Percentiles rank a stretch among this genome's conserved stretches.
Evolutionary conservation across 257 asterid species (phyloP).

Genomic region (Linderniella brevidens): DNA sequence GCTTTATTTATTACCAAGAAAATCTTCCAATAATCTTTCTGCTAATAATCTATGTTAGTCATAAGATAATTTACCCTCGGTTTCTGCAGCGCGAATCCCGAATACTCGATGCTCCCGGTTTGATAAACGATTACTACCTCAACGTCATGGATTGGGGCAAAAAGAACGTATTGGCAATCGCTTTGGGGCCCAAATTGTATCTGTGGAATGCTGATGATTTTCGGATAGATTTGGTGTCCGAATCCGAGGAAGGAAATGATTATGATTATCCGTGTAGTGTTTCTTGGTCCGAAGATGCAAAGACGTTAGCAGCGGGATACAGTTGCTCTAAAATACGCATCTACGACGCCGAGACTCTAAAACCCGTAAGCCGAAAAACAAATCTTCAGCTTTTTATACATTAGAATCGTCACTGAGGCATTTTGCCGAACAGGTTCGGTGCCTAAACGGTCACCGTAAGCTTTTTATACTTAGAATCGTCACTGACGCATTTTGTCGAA

Average conservation of each 20-base stretch:
- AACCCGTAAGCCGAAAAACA: constrained; percentile 20
- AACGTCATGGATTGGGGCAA: constrained; percentile 70
- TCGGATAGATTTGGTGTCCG: constrained; percentile 13
- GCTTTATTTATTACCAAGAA: background rate
- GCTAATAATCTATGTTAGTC: too few species aligned
- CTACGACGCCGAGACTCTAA: constrained; percentile 49
- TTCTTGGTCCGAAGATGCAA: constrained; percentile 57
- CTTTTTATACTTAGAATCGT: too few species aligned
- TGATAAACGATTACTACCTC: constrained; percentile 41
- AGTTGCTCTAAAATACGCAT: constrained; percentile 24
- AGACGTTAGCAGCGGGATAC: constrained; percentile 37
- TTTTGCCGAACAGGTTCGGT: background rate
- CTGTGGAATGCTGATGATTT: constrained; percentile 29
- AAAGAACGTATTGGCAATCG: constrained; percentile 40
- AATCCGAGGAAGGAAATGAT: constrained; percentile 12
- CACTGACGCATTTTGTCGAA: background rate
- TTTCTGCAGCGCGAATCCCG: too few species aligned
- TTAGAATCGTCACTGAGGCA: background rate
- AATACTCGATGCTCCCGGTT: constrained; percentile 41
- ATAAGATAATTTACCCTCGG: too few species aligned
- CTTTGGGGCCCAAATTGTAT: constrained; percentile 30
- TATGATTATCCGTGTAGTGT: constrained; percentile 36
- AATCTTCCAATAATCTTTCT: too few species aligned
- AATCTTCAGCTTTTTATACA: background rate
- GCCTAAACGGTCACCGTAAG: too few species aligned